Evolutionary conservation across 306 rosid species (phyloP).

Genomic region (Fragaria vesca): DNA sequence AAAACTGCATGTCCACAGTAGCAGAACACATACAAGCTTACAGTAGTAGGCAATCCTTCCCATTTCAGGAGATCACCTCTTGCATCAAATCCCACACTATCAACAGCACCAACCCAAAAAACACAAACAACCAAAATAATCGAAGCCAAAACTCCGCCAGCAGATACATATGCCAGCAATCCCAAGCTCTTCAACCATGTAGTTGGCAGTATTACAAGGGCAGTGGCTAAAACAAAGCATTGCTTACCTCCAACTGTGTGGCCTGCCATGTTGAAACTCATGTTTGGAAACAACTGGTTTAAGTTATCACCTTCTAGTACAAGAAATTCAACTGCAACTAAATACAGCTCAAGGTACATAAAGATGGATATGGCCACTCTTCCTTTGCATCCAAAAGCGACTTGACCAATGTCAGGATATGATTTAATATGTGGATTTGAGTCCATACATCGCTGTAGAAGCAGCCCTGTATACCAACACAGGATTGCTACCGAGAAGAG

Average conservation of each 20-base stretch:
- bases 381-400: constrained; percentile 63
- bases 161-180: constrained; percentile 55
- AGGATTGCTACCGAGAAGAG: constrained; percentile 46
- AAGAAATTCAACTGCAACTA: constrained; percentile 56
- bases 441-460: constrained; percentile 57
- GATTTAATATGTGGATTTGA: constrained; percentile 35
- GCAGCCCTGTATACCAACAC: constrained; percentile 66
- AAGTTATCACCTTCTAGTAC: constrained; percentile 72
- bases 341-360: constrained; percentile 47
- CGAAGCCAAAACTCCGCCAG: constrained; percentile 65
- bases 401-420: constrained; percentile 61
- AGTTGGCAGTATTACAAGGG: constrained; percentile 55
- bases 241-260: constrained; percentile 36
- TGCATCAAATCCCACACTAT: constrained; percentile 55
- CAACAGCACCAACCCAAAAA: constrained; percentile 53
- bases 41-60: constrained; percentile 41
- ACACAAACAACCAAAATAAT: constrained; percentile 39
- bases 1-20: constrained; percentile 63
- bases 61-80: constrained; percentile 27
- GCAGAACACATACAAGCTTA: constrained; percentile 58
- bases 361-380: constrained; percentile 41
- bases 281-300: constrained; percentile 49
- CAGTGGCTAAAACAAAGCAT: constrained; percentile 45
- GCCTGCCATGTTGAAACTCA: constrained; percentile 32
- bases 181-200: constrained; percentile 66